Evolutionary conservation across 1,139 yeast genomes (phyloP), one percentile per base, ranked within the genome.

Genomic region (Debaryomycetaceae sp.): DNA sequence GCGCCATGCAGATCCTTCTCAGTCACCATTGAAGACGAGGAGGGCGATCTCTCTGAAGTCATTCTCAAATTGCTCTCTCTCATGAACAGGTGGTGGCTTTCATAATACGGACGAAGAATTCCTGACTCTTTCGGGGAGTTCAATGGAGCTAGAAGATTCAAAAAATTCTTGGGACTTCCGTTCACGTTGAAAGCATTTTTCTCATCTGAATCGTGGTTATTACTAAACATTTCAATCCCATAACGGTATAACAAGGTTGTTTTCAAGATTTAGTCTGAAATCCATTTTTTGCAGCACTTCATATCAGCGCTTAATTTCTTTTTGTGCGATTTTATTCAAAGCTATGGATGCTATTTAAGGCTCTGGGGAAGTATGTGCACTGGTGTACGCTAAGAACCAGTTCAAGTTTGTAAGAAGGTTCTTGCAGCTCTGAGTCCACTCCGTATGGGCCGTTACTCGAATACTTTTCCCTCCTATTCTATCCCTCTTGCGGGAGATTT

Each of bases 381-480:
- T 63, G 1, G 75, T 60, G 47, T 69, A 78, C 3, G 79, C 66
- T 38, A 79, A 56, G 5, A 80, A 64, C 84, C 84, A 80, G 49
- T 77, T 80, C 43, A 78, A 65, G 55, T 91, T 81, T 1, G 95
- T 87, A 42, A 93, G 68, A 14, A 91, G 70, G 56, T 83, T 85
- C 57, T 87, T 85, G 65, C 97, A 91, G 1, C 96, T 91, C 34
- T 83, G 80, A 0, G 97, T 89, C 99, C 99, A 93, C 49, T 86
- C 89, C 38, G 82, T 80, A 57, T 85, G 85, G 8, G 88, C 78
- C 2, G 89, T 81, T 1, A 89, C 77, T 43, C 85, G 70, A 13
- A 93, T 85, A 46, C 89, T 81, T 48, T 81, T 78, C 0, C 88
- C 91, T 1, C 96, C 96, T 41, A 93, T 85, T 43, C 77, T 75